These are phyloP conservation scores for Eimeria praecox DNA, from an alignment of 169 alveolate species.

Conservation along the genomic window DNA sequence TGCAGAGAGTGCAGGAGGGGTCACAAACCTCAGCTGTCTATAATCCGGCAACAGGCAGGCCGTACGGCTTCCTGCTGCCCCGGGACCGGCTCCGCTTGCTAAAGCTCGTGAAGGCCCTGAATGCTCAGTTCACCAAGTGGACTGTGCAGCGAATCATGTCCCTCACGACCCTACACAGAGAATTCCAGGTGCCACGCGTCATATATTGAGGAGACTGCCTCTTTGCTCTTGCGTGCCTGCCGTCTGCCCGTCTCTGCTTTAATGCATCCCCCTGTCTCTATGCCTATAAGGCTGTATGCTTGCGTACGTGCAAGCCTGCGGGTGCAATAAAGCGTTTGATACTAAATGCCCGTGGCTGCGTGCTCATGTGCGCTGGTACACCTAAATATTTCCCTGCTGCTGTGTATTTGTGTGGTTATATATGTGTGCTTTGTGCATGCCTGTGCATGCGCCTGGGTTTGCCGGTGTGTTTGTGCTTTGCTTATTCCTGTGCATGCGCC, in stretches of 20 bases:
- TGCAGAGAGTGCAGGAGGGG: background rate
- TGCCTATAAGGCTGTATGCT: background rate
- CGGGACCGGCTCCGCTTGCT: conserved; percentile 49
- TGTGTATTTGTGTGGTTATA: background rate
- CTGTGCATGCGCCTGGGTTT: background rate
- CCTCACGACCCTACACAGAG: conserved; percentile 81
- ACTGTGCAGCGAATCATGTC: conserved; percentile 77
- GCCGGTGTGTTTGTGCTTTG: background rate
- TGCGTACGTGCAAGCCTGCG: background rate
- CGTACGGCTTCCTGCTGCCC: conserved; percentile 58
- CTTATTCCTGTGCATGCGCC: background rate
- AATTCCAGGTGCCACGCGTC: conserved; percentile 71
- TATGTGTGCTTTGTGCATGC: background rate
- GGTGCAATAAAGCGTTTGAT: too few relatives aligned
- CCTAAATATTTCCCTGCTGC: background rate
- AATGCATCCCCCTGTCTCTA: background rate
- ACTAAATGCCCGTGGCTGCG: background rate
- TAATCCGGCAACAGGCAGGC: conserved; percentile 67
- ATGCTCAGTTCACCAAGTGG: conserved; percentile 69
- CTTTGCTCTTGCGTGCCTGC: too few relatives aligned
- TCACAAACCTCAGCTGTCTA: background rate
- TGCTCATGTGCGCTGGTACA: background rate
- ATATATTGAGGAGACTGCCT: background rate
- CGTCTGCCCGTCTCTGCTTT: background rate
- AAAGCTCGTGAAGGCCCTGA: conserved; percentile 68